Percentiles rank a stretch among this genome's conserved stretches.
Conservation (phyloP, 192 early-diverging fungal species). For the Jimgerdemannia flammicorona region DNA sequence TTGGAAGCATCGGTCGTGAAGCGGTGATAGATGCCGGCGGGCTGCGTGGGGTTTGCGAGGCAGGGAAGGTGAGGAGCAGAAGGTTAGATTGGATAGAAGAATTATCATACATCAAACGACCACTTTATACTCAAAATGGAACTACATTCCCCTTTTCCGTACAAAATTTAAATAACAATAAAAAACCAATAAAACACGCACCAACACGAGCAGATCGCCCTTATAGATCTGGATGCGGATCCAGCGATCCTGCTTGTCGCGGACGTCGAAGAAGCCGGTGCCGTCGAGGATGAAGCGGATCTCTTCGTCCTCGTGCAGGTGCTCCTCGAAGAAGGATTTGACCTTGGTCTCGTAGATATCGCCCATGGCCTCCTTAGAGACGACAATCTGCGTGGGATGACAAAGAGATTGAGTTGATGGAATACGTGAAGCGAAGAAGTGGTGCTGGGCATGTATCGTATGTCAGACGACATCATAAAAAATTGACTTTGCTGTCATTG, state of each 20-base stretch:
- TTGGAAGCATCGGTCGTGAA: slow-evolving; percentile 88
- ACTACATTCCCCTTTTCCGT: no score
- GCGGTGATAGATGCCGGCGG: slow-evolving; percentile 94
- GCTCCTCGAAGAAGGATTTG: slow-evolving; percentile 91
- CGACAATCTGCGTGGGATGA: slow-evolving; percentile 56
- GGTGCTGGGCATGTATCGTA: no score
- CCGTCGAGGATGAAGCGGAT: slow-evolving; percentile 91
- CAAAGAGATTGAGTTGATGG: background rate
- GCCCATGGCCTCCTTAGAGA: slow-evolving; percentile 75
- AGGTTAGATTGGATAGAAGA: background rate
- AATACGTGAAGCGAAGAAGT: no score
- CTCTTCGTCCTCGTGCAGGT: slow-evolving; percentile 97
- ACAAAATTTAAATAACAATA: background rate
- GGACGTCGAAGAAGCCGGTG: slow-evolving; percentile 89
- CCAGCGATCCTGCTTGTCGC: slow-evolving; percentile 66
- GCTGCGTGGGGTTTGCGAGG: slow-evolving; percentile 33
- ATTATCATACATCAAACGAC: no score
- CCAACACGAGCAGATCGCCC: slow-evolving; percentile 85
- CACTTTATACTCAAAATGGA: no score
- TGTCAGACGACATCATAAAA: no score
- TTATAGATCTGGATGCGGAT: slow-evolving; percentile 74
- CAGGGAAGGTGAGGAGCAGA: no score
- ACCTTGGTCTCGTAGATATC: slow-evolving; percentile 90
- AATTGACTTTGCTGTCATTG: no score
- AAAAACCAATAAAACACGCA: slow-evolving; percentile 24